phyloP scores from a whole-genome alignment of 345 rosid genomes.

The Ceriops tagal region DNA sequence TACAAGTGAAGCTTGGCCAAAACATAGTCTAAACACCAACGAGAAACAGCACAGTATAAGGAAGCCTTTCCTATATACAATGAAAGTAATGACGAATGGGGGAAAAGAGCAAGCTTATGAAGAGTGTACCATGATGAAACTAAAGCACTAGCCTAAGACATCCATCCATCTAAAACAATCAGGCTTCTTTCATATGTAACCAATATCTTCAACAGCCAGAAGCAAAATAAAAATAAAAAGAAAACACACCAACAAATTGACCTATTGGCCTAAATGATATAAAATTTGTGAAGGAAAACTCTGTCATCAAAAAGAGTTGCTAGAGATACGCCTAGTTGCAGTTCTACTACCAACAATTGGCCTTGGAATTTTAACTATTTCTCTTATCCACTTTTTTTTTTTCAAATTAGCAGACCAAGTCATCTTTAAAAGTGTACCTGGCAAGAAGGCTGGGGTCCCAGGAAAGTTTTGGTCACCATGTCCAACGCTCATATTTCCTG shows the following conservation, averaged over 20 bases:
- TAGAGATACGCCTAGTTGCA: too few relatives aligned
- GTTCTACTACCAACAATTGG: too few relatives aligned
- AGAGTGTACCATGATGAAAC: not conserved
- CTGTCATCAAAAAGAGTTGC: too few relatives aligned
- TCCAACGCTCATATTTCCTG: slow-evolving; percentile 57
- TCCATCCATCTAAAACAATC: too few relatives aligned
- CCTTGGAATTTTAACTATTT: not conserved
- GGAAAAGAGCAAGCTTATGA: not conserved
- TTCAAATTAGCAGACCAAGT: slow-evolving; percentile 1
- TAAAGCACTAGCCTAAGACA: not conserved
- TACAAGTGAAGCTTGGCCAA: not conserved
- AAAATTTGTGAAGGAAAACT: too few relatives aligned
- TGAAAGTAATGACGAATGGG: not conserved
- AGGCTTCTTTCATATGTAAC: too few relatives aligned
- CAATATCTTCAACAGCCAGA: too few relatives aligned
- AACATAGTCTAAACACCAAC: too few relatives aligned
- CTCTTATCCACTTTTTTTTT: not conserved
- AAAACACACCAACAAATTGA: too few relatives aligned
- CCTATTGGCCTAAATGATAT: too few relatives aligned
- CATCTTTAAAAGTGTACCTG: slow-evolving; percentile 42
- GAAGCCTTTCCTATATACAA: not conserved
- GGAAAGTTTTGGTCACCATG: slow-evolving; percentile 79
- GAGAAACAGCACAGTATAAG: too few relatives aligned
- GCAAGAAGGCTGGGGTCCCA: slow-evolving; percentile 52
- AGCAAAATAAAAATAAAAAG: too few relatives aligned